Percentiles rank a stretch among this genome's conserved stretches.
These are phyloP conservation scores for Epithele typhae DNA, from an alignment of 768 basidiomycete genomes.

Conservation along the genomic window DNA sequence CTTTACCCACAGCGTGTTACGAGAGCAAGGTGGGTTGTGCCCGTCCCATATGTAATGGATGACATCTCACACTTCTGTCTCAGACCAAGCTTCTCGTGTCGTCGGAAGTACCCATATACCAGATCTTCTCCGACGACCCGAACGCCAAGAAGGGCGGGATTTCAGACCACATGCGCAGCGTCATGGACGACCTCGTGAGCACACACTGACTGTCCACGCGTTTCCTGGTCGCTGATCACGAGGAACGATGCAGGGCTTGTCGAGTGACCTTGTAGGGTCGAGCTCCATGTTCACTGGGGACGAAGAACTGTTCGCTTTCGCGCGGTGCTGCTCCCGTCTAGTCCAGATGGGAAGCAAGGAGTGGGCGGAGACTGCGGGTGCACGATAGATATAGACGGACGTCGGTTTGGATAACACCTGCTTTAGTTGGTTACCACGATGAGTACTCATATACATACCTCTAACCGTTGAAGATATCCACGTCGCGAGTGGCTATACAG, in stretches of 20 bases:
- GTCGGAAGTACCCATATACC: conserved; percentile 87
- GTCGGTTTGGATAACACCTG: neutral
- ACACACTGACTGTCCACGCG: conserved; percentile 1
- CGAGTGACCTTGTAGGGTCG: conserved; percentile 67
- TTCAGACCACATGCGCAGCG: conserved; percentile 84
- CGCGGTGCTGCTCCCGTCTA: conserved; percentile 82
- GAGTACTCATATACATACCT: no score
- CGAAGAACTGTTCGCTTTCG: conserved; percentile 97
- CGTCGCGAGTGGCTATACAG: no score
- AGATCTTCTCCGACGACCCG: conserved; percentile 80
- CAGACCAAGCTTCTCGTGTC: conserved; percentile 89
- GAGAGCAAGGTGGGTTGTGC: conserved; percentile 66
- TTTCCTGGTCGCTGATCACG: neutral
- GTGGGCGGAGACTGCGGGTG: conserved; percentile 57
- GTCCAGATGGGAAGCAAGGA: conserved; percentile 90
- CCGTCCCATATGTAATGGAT: no score
- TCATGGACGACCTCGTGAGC: conserved; percentile 92
- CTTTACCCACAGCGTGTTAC: conserved; percentile 62
- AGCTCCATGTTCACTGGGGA: conserved; percentile 95
- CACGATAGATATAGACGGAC: conserved; percentile 9
- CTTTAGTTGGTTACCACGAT: neutral
- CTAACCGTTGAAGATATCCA: no score
- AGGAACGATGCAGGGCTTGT: conserved; percentile 67
- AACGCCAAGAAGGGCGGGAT: conserved; percentile 37
- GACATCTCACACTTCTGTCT: neutral